Percentiles rank a stretch among this genome's conserved stretches.
These are phyloP conservation scores for Fusarium longipes DNA, from an alignment of 2,329 filamentous ascomycete species.

Conservation along the genomic window DNA sequence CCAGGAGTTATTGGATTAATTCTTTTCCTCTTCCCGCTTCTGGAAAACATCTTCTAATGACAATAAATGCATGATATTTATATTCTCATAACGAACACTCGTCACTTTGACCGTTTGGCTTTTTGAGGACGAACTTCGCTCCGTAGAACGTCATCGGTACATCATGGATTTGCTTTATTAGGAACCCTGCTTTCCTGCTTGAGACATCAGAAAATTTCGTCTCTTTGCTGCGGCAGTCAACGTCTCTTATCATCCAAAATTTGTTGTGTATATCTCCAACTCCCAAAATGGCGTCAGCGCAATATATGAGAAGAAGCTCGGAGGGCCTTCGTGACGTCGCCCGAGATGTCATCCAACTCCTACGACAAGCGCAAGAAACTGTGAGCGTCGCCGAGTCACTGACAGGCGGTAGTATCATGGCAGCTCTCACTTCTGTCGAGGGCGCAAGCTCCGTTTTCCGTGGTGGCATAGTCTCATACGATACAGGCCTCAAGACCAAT, in stretches of 20 bases:
- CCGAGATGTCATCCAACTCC: conserved; percentile 27
- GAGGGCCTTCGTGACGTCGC: conserved; percentile 32
- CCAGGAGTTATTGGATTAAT: neutral
- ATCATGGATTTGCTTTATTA: neutral
- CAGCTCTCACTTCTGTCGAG: conserved; percentile 46
- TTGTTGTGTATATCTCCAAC: too few species aligned
- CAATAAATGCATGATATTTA: neutral
- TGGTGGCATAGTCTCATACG: conserved; percentile 51
- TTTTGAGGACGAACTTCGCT: neutral
- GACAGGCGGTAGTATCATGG: conserved; percentile 50
- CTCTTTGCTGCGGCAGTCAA: too few species aligned
- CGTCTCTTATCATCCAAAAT: too few species aligned
- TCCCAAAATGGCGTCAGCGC: conserved; percentile 3
- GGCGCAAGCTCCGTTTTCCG: conserved; percentile 49
- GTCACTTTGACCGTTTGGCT: neutral
- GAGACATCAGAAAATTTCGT: too few species aligned
- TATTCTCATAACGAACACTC: neutral
- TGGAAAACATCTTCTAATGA: neutral
- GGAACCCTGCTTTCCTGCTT: too few species aligned
- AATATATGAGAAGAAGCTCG: conserved; percentile 5
- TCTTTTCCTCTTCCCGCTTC: neutral
- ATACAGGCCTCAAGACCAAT: conserved; percentile 45
- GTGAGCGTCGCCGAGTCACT: conserved; percentile 50
- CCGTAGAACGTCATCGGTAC: neutral
- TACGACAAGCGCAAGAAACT: conserved; percentile 41